phyloP scores from a whole-genome alignment of 129 eudicot genomes.

The Arctium lappa region DNA sequence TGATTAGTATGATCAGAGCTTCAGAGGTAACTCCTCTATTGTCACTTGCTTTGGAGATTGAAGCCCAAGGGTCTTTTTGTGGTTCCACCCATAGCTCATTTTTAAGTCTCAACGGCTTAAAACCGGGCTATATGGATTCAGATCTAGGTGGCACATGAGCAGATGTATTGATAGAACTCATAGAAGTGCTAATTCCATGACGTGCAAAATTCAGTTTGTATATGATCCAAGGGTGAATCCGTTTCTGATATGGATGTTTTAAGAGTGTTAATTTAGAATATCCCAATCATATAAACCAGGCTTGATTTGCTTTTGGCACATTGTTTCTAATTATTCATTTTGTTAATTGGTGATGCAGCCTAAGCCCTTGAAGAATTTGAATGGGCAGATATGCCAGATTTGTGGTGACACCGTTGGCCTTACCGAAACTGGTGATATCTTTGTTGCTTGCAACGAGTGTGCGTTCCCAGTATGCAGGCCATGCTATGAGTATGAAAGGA shows the following conservation, averaged over 20 bases:
- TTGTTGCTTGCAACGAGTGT: slow-evolving; percentile 97
- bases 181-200: background rate
- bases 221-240: background rate
- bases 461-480: slow-evolving; percentile 88
- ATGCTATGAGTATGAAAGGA: slow-evolving; percentile 85
- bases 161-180: background rate
- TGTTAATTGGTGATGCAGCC: slow-evolving; percentile 40
- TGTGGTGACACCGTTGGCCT: slow-evolving; percentile 76
- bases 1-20: background rate
- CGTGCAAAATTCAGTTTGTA: background rate
- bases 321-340: background rate
- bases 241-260: background rate
- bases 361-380: slow-evolving; percentile 54
- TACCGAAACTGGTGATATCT: slow-evolving; percentile 49
- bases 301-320: background rate
- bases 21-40: background rate
- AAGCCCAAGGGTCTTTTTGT: background rate
- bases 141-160: background rate
- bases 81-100: background rate
- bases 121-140: background rate
- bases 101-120: background rate
- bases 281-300: background rate
- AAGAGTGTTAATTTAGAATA: background rate
- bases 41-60: background rate
- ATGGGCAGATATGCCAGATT: slow-evolving; percentile 74